Percentiles rank a stretch among this genome's conserved stretches.
phyloP scores from a whole-genome alignment of 73 alveolate genomes.

The Stentor coeruleus region DNA sequence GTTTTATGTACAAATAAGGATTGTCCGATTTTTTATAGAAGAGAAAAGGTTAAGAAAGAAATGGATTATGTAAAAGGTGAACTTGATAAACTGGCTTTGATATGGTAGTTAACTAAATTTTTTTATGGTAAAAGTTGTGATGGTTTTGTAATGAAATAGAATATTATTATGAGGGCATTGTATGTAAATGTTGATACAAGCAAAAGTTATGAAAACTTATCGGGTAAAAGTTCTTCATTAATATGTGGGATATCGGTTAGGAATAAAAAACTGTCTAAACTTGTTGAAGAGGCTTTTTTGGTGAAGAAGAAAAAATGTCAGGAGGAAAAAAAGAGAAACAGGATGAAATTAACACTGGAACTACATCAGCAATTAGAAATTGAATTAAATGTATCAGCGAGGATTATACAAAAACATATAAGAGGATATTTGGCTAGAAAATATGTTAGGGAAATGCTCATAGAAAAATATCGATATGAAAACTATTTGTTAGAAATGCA shows the following conservation, averaged over 20 bases:
- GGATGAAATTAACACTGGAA: not conserved
- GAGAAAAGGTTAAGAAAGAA: conserved; percentile 87
- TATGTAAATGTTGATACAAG: too few species aligned
- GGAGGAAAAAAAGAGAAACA: not conserved
- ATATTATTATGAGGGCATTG: too few species aligned
- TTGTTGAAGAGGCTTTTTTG: not conserved
- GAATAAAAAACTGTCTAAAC: not conserved
- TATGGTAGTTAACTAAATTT: too few species aligned
- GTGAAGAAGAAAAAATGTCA: too few species aligned
- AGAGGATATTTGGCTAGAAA: not conserved
- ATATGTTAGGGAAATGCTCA: not conserved
- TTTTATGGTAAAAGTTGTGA: too few species aligned
- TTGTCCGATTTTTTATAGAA: conserved; percentile 96
- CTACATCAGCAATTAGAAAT: not conserved
- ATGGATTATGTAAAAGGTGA: conserved; percentile 34
- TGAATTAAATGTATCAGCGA: not conserved
- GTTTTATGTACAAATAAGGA: conserved; percentile 94
- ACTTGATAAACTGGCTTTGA: conserved; percentile 6
- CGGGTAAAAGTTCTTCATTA: too few species aligned
- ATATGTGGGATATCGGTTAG: too few species aligned
- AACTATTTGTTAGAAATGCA: not conserved
- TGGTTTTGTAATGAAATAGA: too few species aligned
- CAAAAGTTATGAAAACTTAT: too few species aligned
- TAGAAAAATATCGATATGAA: not conserved
- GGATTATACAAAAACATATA: not conserved